phyloP scores from a whole-genome alignment of 176 grass and related monocot species.

The Tillandsia fasciculata region DNA sequence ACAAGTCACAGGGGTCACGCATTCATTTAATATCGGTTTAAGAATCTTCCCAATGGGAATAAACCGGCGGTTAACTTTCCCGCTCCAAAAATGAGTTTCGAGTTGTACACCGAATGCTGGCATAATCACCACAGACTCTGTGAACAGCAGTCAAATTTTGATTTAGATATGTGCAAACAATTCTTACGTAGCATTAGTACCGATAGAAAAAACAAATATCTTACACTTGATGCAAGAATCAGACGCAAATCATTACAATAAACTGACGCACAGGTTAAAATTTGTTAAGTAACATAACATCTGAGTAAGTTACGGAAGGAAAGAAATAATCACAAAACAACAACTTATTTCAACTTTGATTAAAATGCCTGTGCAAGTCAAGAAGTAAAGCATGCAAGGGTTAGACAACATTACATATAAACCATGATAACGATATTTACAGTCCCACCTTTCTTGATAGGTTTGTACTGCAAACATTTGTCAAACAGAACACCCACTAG shows the following conservation, averaged over 20 bases:
- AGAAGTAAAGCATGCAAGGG: background rate
- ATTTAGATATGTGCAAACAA: background rate
- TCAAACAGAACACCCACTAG: slow-evolving; percentile 25
- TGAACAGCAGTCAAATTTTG: background rate
- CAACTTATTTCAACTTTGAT: background rate
- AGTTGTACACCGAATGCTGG: slow-evolving; percentile 66
- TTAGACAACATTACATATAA: slow-evolving; percentile 1
- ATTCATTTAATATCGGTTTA: slow-evolving; percentile 58
- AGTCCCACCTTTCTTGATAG: slow-evolving; percentile 65
- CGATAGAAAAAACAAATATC: too few relatives aligned
- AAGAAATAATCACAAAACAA: background rate
- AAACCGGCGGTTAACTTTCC: slow-evolving; percentile 41
- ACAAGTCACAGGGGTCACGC: slow-evolving; percentile 51
- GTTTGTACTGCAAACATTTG: slow-evolving; percentile 43
- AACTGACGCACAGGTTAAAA: too few relatives aligned
- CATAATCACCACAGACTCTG: slow-evolving; percentile 72
- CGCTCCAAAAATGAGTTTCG: slow-evolving; percentile 67
- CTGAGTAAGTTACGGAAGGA: too few relatives aligned
- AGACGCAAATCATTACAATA: too few relatives aligned
- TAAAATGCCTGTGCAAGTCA: slow-evolving; percentile 12
- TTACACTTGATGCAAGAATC: too few relatives aligned
- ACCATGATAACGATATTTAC: slow-evolving; percentile 13
- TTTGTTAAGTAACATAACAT: too few relatives aligned
- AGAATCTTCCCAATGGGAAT: slow-evolving; percentile 51
- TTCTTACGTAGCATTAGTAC: background rate